phyloP scores from a whole-genome alignment of 140 eudicot species.

The Erigeron philadelphicus region DNA sequence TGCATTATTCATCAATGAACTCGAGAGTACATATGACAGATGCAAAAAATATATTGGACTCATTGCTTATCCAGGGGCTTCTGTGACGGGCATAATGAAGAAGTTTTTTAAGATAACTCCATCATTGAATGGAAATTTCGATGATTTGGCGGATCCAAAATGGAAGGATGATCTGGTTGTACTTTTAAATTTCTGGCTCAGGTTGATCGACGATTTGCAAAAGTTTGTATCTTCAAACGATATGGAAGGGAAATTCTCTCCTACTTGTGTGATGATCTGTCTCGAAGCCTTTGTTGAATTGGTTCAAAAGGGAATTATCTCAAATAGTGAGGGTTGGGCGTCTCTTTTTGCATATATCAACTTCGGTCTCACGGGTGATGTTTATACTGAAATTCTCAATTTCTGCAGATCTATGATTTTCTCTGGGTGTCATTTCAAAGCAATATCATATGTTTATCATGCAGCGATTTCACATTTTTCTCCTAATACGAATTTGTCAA shows the following conservation, averaged over 20 bases:
- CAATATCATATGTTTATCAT: conserved; percentile 43
- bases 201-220: conserved; percentile 50
- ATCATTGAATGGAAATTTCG: conserved; percentile 32
- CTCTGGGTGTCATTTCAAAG: conserved; percentile 62
- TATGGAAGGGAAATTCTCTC: conserved; percentile 44
- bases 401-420: conserved; percentile 76
- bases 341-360: conserved; percentile 40
- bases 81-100: conserved; percentile 46
- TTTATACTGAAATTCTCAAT: conserved; percentile 40
- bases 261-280: conserved; percentile 42
- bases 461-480: conserved; percentile 44
- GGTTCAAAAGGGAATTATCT: conserved; percentile 47
- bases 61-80: conserved; percentile 44
- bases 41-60: conserved; percentile 52
- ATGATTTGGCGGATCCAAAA: conserved; percentile 32
- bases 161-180: conserved; percentile 64
- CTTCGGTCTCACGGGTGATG: conserved; percentile 37
- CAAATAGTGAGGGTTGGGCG: conserved; percentile 61
- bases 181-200: conserved; percentile 65
- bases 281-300: conserved; percentile 49
- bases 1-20: conserved; percentile 46
- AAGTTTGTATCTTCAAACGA: conserved; percentile 30
- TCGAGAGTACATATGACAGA: conserved; percentile 55
- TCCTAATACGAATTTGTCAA: conserved; percentile 28
- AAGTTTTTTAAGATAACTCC: conserved; percentile 55